These are phyloP conservation scores for Sporothrix sp. DNA, from an alignment of 2,329 filamentous ascomycete genomes.

Conservation along the genomic window DNA sequence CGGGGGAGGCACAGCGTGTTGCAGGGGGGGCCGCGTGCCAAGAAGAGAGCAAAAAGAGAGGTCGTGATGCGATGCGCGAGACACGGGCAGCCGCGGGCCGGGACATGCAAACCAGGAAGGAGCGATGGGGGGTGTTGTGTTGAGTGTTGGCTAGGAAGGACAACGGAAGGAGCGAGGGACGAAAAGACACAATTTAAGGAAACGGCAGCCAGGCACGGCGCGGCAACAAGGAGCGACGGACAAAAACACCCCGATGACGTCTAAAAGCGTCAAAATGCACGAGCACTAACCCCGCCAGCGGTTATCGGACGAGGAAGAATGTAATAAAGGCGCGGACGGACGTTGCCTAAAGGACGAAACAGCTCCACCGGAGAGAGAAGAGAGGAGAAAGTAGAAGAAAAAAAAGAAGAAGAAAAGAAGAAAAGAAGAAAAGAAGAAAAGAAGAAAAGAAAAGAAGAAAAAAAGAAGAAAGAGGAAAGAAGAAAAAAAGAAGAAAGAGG, in stretches of 20 bases:
- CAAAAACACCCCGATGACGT: conserved; percentile 9
- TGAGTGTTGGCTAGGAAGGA: neutral
- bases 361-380: no score
- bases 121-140: neutral
- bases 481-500: neutral
- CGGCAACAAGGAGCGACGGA: neutral
- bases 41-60: neutral
- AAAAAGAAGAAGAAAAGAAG: conserved; percentile 8
- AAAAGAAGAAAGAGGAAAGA: neutral
- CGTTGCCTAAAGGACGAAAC: no score
- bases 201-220: neutral
- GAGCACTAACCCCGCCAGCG: neutral
- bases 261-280: conserved; percentile 8
- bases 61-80: neutral
- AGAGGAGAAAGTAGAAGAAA: no score
- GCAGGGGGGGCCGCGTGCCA: no score
- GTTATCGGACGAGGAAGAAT: neutral
- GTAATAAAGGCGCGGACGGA: no score
- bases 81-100: neutral
- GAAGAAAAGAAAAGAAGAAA: neutral
- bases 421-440: neutral
- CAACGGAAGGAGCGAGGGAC: neutral
- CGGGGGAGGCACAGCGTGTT: no score
- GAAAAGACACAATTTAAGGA: neutral
- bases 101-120: neutral